Evolutionary conservation across 306 rosid genomes (phyloP).

Genomic region (Datisca glomerata): DNA sequence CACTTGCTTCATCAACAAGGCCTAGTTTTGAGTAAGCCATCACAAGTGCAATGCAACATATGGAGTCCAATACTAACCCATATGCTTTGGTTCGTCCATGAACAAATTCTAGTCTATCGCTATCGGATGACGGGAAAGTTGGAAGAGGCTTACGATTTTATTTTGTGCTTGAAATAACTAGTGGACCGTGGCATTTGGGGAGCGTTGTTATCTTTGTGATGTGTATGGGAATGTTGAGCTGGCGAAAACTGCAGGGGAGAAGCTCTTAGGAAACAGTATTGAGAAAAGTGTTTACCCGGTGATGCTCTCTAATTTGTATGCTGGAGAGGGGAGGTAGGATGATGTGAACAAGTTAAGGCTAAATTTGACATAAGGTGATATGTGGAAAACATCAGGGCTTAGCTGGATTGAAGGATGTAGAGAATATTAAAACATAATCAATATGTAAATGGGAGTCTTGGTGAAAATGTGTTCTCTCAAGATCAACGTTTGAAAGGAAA

Average conservation of each 20-base stretch:
- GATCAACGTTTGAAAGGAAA: too few species aligned
- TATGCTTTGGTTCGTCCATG: slow-evolving; percentile 24
- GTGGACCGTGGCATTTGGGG: slow-evolving; percentile 76
- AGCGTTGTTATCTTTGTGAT: slow-evolving; percentile 65
- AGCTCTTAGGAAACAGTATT: slow-evolving; percentile 39
- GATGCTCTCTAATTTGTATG: slow-evolving; percentile 75
- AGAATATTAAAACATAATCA: too few species aligned
- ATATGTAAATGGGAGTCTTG: too few species aligned
- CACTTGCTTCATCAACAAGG: slow-evolving; percentile 45
- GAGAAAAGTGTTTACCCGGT: slow-evolving; percentile 37
- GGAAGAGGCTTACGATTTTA: slow-evolving; percentile 68
- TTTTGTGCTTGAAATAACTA: slow-evolving; percentile 52
- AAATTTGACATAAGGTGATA: slow-evolving; percentile 25
- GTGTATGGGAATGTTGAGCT: slow-evolving; percentile 45
- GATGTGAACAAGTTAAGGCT: slow-evolving; percentile 59
- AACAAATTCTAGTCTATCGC: slow-evolving; percentile 20
- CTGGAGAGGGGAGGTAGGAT: slow-evolving; percentile 69
- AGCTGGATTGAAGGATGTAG: slow-evolving; percentile 48
- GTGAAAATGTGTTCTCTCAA: too few species aligned
- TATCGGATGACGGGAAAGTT: slow-evolving; percentile 58
- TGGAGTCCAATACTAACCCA: slow-evolving; percentile 26
- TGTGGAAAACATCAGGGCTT: slow-evolving; percentile 49
- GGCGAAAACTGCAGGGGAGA: slow-evolving; percentile 55
- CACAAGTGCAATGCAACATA: slow-evolving; percentile 43
- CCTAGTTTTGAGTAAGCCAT: slow-evolving; percentile 56